Conservation (phyloP, 805 yeast species). For the Pachysolen tannophilus region DNA sequence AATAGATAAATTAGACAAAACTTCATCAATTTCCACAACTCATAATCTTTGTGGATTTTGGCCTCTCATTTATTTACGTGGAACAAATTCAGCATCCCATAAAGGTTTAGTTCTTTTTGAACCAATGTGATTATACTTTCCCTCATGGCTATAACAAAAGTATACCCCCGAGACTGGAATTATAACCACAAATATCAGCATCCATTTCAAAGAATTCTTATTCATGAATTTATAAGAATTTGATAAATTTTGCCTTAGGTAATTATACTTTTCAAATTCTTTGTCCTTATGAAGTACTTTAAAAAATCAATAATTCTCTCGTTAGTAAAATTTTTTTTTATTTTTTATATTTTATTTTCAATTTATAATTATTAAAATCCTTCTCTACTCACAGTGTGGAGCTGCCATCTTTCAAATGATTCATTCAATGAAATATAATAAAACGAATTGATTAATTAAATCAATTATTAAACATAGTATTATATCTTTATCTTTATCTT, state of each 20-base stretch:
- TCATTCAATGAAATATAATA: too few species aligned
- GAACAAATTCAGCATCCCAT: constrained; percentile 1
- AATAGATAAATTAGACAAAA: background rate
- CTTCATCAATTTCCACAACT: too few species aligned
- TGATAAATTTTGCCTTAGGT: constrained; percentile 1
- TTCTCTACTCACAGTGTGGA: too few species aligned
- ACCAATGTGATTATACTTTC: constrained; percentile 3
- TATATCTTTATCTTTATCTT: too few species aligned
- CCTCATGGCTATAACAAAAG: constrained; percentile 2
- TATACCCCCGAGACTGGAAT: constrained; percentile 7
- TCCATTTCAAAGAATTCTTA: constrained; percentile 1
- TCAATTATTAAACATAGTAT: too few species aligned
- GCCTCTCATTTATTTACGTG: constrained; percentile 5
- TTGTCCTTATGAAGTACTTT: constrained; percentile 8
- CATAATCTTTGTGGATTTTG: too few species aligned
- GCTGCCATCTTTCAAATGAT: too few species aligned
- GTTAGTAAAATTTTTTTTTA: too few species aligned
- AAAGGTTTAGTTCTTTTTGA: constrained; percentile 2
- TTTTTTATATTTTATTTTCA: too few species aligned
- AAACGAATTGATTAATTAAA: too few species aligned
- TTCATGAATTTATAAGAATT: constrained; percentile 4
- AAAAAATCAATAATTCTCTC: background rate
- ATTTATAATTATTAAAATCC: too few species aligned
- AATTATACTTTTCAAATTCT: constrained; percentile 6
- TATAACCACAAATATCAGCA: constrained; percentile 3